Evolutionary conservation across 78 protist genomes (phyloP), one percentile per base, ranked within the genome.

Genomic region (Guillardia theta): DNA sequence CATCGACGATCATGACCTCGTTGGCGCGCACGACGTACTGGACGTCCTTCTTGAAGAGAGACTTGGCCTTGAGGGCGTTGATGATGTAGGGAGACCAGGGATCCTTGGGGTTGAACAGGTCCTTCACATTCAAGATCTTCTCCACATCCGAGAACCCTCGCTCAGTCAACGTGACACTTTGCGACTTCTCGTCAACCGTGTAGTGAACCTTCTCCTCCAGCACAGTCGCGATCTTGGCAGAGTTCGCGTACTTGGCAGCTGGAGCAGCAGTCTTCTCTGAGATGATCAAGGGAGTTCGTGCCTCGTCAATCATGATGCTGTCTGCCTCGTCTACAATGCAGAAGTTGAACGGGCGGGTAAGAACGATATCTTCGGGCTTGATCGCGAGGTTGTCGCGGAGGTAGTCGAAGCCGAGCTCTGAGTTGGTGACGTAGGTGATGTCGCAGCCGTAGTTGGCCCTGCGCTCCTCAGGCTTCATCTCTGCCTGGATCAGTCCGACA

Each of bases 301-400:
- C 64, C 95, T 94, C 95, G 88, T 94, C 95, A 62, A 94, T 94
- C 30, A 94, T 92, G 77, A 94, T 90, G 48, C 93, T 83, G 48
- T 94, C 95, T 44, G 83, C 95, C 88, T 94, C 95, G 88, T 94
- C 95, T 4, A 94, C 87, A 39, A 94, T 76, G 88, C 95, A 94
- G 88, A 33, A 94, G 95, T 64, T 64, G 88, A 94, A 92, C 77
- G 4, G 46, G 39, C 80, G 94, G 64, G 24, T 41, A 50, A 36
- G 39, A 50, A 83, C 92, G n/a, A 78, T 39, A 44, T 78, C 93
- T 45, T 83, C 36, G 22, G 0, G 21, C 8, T 36, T 21, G 27
- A 21, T 22, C 39, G 95, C 95, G 36, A 88, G 93, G 88, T 94
- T 88, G 93, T 94, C 95, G 33, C 95, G 93, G 15, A 94, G 95